Evolutionary conservation across 306 rosid genomes (phyloP).

Genomic region (Cicer judaicum): DNA sequence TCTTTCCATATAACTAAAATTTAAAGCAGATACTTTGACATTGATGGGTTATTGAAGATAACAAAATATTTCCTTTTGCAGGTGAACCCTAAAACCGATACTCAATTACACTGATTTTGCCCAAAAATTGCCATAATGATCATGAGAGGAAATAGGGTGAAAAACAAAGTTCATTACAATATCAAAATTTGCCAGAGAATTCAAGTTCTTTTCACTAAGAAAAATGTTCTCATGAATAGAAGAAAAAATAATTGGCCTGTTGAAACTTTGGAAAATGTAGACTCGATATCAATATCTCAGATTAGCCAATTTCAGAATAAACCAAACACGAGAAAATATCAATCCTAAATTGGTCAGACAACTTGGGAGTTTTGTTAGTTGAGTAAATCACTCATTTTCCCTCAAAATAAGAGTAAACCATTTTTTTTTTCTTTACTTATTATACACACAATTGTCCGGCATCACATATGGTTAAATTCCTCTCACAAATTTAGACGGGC

Average conservation of each 20-base stretch:
- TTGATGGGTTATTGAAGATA: not conserved
- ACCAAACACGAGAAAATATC: constrained; percentile 2
- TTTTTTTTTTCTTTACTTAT: not conserved
- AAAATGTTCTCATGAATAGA: constrained; percentile 6
- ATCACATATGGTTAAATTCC: not conserved
- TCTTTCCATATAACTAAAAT: not conserved
- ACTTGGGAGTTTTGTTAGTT: not conserved
- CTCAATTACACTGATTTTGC: not conserved
- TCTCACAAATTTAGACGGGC: not conserved
- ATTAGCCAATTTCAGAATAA: constrained; percentile 1
- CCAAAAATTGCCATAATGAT: not conserved
- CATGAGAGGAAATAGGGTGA: not conserved
- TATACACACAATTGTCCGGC: constrained; percentile 2
- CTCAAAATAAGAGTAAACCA: not conserved
- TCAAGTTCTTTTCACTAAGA: not conserved
- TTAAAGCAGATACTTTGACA: not conserved
- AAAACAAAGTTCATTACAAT: not conserved
- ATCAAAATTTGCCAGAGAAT: not conserved
- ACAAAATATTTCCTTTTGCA: constrained; percentile 12
- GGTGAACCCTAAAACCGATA: not conserved
- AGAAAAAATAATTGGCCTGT: not conserved
- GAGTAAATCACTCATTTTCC: not conserved
- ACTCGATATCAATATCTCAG: not conserved
- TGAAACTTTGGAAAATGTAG: not conserved
- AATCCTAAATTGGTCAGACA: not conserved